Conservation (phyloP, 2,329 filamentous ascomycete species). For the Scopulariopsis brevicaulis region DNA sequence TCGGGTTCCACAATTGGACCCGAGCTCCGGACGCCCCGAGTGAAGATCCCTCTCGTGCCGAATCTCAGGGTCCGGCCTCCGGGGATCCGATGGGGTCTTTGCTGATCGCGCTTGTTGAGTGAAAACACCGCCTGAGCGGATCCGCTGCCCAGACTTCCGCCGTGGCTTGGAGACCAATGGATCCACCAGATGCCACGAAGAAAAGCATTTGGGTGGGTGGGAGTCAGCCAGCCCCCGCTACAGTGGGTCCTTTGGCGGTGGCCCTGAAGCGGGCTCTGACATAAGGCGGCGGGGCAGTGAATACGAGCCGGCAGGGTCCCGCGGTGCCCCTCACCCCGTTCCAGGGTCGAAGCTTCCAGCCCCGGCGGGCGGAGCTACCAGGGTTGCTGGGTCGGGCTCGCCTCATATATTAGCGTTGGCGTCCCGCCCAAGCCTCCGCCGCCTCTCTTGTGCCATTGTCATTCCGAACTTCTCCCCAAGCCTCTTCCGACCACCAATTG, state of each 20-base stretch:
- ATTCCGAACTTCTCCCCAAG: background rate
- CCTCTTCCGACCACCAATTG: background rate
- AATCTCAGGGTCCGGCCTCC: too few relatives aligned
- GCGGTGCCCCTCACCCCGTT: background rate
- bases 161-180: background rate
- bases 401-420: background rate
- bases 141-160: too few relatives aligned
- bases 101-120: too few relatives aligned
- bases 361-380: background rate
- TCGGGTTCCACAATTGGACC: background rate
- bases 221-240: too few relatives aligned
- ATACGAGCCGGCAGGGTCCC: background rate
- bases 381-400: background rate
- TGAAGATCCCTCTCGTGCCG: too few relatives aligned
- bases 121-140: too few relatives aligned
- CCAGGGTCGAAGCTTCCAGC: slow-evolving; percentile 2
- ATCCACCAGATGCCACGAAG: too few relatives aligned
- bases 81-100: too few relatives aligned
- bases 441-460: background rate
- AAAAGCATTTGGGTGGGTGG: too few relatives aligned
- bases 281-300: background rate
- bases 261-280: background rate
- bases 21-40: too few relatives aligned
- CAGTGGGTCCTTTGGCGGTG: too few relatives aligned
- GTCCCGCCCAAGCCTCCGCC: background rate